Evolutionary conservation across 306 rosid species (phyloP).

Genomic region (Fragaria ananassa): DNA sequence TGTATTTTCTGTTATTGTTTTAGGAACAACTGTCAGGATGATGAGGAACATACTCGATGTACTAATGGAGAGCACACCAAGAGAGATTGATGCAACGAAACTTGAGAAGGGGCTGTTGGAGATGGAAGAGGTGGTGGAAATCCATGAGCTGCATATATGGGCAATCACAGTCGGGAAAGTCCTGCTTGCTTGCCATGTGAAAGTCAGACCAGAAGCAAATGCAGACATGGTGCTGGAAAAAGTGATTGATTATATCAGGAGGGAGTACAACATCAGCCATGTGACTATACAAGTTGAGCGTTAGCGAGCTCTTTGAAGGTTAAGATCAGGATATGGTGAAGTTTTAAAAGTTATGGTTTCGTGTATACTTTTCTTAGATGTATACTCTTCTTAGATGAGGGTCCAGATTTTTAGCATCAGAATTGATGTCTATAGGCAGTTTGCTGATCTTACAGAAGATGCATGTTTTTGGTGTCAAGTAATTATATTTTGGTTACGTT

Average conservation of each 20-base stretch:
- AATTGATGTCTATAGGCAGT: constrained; percentile 2
- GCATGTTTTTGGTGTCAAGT: neutral
- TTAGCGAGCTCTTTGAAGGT: constrained; percentile 16
- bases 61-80: constrained; percentile 75
- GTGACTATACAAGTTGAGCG: constrained; percentile 80
- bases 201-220: constrained; percentile 69
- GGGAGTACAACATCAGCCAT: constrained; percentile 75
- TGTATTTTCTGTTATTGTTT: constrained; percentile 54
- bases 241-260: constrained; percentile 56
- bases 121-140: constrained; percentile 71
- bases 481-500: neutral
- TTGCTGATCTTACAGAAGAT: constrained; percentile 7
- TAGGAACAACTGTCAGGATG: constrained; percentile 69
- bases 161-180: constrained; percentile 76
- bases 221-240: constrained; percentile 68
- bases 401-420: constrained; percentile 16
- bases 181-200: constrained; percentile 75
- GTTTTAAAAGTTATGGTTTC: constrained; percentile 17
- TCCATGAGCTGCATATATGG: constrained; percentile 82
- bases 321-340: constrained; percentile 19
- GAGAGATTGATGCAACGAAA: constrained; percentile 67
- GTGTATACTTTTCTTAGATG: neutral
- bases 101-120: constrained; percentile 57
- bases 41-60: constrained; percentile 69
- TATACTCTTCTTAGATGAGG: constrained; percentile 8